A percentile compares a stretch with the other conserved stretches of the same genome.
These are phyloP conservation scores for Persicaria maculosa DNA, from an alignment of 148 eudicot species.

Conservation along the genomic window DNA sequence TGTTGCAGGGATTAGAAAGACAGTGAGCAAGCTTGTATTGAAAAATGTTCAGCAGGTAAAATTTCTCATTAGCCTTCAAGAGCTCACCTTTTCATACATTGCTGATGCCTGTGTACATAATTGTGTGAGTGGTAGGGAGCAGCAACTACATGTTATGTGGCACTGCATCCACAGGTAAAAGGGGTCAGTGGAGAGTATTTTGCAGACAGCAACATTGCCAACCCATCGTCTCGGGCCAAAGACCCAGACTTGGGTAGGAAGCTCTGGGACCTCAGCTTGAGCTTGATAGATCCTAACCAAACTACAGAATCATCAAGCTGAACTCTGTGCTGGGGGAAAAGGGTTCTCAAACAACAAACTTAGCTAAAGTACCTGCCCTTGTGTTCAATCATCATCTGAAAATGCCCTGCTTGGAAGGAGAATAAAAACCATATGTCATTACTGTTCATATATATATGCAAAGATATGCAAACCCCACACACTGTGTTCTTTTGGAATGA, in stretches of 20 bases:
- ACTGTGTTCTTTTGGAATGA: neutral
- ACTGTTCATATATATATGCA: neutral
- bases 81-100: slow-evolving; percentile 3
- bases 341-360: neutral
- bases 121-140: slow-evolving; percentile 39
- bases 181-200: slow-evolving; percentile 61
- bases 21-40: slow-evolving; percentile 49
- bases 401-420: neutral
- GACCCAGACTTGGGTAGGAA: slow-evolving; percentile 48
- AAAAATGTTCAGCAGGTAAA: slow-evolving; percentile 60
- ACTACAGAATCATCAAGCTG: neutral
- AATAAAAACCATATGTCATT: neutral
- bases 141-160: slow-evolving; percentile 68
- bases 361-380: neutral
- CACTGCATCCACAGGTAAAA: slow-evolving; percentile 51
- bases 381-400: neutral
- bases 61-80: slow-evolving; percentile 12
- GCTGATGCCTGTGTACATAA: neutral
- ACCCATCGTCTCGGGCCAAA: slow-evolving; percentile 31
- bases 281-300: slow-evolving; percentile 22
- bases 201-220: slow-evolving; percentile 50
- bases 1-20: slow-evolving; percentile 39
- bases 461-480: neutral
- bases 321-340: neutral
- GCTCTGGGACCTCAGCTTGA: slow-evolving; percentile 70